Percentiles rank a stretch among this genome's conserved stretches.
Conservation (phyloP, 2,329 filamentous ascomycete species). For the Microthyrium microscopicum region DNA sequence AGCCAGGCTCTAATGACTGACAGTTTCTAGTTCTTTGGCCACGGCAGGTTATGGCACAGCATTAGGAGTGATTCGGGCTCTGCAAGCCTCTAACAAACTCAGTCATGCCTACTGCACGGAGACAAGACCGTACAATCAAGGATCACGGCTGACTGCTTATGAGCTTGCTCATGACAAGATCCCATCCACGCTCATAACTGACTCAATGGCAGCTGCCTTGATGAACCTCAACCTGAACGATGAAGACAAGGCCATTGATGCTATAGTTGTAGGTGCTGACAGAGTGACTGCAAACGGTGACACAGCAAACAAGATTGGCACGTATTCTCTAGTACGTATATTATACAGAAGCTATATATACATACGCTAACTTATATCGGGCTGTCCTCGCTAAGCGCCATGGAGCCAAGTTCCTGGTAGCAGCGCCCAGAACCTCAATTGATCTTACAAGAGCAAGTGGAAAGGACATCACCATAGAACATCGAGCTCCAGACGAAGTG, state of each 20-base stretch:
- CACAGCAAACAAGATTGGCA: constrained; percentile 97
- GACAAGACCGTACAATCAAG: constrained; percentile 95
- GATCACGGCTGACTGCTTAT: constrained; percentile 83
- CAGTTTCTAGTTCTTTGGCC: constrained; percentile 54
- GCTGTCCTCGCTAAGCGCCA: constrained; percentile 83
- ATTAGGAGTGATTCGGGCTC: constrained; percentile 76
- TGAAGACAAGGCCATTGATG: constrained; percentile 47
- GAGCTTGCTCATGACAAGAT: constrained; percentile 91
- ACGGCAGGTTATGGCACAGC: constrained; percentile 97
- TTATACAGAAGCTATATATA: no score
- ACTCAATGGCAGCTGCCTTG: constrained; percentile 88
- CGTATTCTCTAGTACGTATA: constrained; percentile 53
- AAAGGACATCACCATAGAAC: constrained; percentile 72
- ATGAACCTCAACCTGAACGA: constrained; percentile 45
- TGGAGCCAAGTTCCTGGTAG: constrained; percentile 84
- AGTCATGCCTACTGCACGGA: constrained; percentile 89
- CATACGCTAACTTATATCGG: neutral
- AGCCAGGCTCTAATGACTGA: constrained; percentile 12
- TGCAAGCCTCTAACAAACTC: constrained; percentile 49
- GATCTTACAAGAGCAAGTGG: constrained; percentile 69
- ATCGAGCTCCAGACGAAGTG: constrained; percentile 66
- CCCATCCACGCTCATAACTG: constrained; percentile 79
- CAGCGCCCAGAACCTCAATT: constrained; percentile 86
- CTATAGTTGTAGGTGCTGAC: constrained; percentile 88
- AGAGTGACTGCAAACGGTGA: constrained; percentile 92